Percentiles rank a stretch among this genome's conserved stretches.
phyloP scores from a whole-genome alignment of 257 asterid species.

The Ocimum tenuiflorum region DNA sequence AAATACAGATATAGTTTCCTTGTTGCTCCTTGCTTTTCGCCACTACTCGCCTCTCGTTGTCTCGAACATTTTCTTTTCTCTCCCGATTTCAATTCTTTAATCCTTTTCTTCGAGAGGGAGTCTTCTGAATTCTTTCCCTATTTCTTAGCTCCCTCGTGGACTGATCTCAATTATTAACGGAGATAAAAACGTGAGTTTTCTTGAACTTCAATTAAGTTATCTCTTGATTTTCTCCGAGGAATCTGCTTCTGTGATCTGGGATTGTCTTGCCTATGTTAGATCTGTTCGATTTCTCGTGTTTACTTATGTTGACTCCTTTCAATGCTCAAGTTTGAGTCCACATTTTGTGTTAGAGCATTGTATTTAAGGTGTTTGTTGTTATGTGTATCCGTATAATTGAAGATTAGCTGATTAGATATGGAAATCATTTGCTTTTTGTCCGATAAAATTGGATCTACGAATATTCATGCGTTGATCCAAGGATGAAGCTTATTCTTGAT shows the following conservation, averaged over 20 bases:
- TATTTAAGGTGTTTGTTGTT: background rate
- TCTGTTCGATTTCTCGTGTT: background rate
- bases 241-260: slow-evolving; percentile 20
- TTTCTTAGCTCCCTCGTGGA: slow-evolving; percentile 22
- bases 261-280: slow-evolving; percentile 4
- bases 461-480: slow-evolving; percentile 9
- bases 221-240: background rate
- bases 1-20: slow-evolving; percentile 15
- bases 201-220: background rate
- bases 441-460: slow-evolving; percentile 16
- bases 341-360: slow-evolving; percentile 7
- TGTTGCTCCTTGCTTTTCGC: slow-evolving; percentile 26
- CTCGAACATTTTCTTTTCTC: background rate
- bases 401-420: background rate
- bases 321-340: background rate
- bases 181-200: slow-evolving; percentile 20
- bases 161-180: slow-evolving; percentile 18
- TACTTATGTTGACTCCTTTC: background rate
- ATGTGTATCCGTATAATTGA: background rate
- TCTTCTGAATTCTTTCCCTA: background rate
- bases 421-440: background rate
- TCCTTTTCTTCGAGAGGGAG: background rate
- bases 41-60: slow-evolving; percentile 6
- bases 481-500: slow-evolving; percentile 3
- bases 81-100: too few species aligned